Base-by-base conservation (phyloP, 164 flowering plant genomes). In the Magnolia kwangsiensis region DNA sequence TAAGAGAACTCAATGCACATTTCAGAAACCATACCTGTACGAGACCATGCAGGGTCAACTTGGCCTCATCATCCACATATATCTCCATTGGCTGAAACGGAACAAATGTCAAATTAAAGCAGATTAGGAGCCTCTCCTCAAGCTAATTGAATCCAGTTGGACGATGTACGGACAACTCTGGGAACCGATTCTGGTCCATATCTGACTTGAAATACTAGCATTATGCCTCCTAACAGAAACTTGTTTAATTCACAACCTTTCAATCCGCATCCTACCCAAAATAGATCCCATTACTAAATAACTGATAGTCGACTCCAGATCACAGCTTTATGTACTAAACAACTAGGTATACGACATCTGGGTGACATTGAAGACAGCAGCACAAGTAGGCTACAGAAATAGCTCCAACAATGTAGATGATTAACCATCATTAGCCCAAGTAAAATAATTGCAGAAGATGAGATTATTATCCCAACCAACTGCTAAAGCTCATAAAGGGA, bases 1-100 rank as follows among this genome's bases (percentile, higher is more conserved):
- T 1, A 7, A 11, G 0, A 18, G 49, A 67, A 24, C 50, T 24
- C 14, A 24, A 31, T 24, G 45, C 18, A 67, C 18, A 67, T 67
- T 67, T 51, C 19, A 29, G 6, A 67, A 3, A 23, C 45, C 6
- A 67, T 82, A 96, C 99, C 97, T 96, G 99, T 51, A 96, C 99
- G 77, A 96, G 97, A 49, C 99, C 99, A 82, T 96, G 99, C 13
- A 96, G 89, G 74, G 99, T 96, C 88, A 96, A 83, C 88, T 96
- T 96, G 69, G 99, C 98, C 78, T 96, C 99, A 73, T 95, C 99
- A 49, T 96, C 99, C 55, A 96, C 99, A 87, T 96, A 96, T 74
- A 96, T 96, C 86, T 96, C 99, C 99, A 96, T 96, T 13, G 99
- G 99, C 99, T 96, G 99, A 82, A 92, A 92, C 81, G 61, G 88